A percentile compares a stretch with the other conserved stretches of the same genome.
phyloP scores from a whole-genome alignment of 148 eudicot species.

The Selenicereus undatus region DNA sequence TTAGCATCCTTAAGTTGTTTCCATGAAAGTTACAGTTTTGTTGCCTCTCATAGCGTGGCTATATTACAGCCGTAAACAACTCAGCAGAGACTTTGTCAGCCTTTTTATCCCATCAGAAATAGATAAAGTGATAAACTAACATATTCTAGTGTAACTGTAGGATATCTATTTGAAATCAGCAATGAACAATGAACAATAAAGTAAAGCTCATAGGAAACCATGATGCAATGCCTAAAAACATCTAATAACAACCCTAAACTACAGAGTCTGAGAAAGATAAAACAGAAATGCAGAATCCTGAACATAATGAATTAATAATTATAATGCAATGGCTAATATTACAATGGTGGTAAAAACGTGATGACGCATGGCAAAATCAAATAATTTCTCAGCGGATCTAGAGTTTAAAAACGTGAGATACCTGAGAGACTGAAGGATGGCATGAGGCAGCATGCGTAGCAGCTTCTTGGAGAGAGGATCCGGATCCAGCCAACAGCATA shows the following conservation, averaged over 20 bases:
- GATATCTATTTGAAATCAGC: background rate
- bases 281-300: background rate
- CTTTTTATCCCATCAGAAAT: background rate
- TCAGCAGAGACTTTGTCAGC: background rate
- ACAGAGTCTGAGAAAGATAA: background rate
- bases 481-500: conserved; percentile 84
- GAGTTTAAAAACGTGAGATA: conserved; percentile 19
- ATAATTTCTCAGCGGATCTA: background rate
- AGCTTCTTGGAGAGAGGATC: conserved; percentile 80
- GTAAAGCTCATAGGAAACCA: background rate
- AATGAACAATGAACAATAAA: background rate
- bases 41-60: background rate
- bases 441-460: conserved; percentile 81
- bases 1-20: background rate
- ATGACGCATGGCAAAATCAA: background rate
- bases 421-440: conserved; percentile 79
- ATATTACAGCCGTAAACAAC: background rate
- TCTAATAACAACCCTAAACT: background rate
- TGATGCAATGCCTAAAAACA: background rate
- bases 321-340: background rate
- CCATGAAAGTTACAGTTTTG: background rate
- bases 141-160: background rate
- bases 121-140: background rate
- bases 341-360: background rate
- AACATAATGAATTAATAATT: conserved; percentile 7